Conservation (phyloP, 2,329 filamentous ascomycete genomes). For the Immersiporthe knoxdaviesiana region DNA sequence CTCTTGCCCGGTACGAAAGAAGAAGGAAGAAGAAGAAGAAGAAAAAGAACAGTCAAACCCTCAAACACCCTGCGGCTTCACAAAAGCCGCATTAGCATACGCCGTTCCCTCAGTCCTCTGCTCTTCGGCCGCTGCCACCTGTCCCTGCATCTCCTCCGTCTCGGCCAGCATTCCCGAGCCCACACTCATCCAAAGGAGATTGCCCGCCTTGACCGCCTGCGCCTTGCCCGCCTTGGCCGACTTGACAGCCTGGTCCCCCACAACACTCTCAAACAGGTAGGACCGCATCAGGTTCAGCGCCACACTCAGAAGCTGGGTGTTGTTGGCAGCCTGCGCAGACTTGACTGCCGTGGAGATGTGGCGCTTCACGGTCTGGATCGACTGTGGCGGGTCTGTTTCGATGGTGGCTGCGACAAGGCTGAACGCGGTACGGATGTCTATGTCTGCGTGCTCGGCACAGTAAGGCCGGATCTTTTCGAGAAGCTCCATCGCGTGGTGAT, state of each 20-base stretch:
- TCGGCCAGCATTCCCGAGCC: conserved; percentile 78
- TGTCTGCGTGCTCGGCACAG: conserved; percentile 71
- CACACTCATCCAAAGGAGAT: conserved; percentile 78
- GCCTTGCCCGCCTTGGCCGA: conserved; percentile 70
- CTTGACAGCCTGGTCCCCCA: conserved; percentile 80
- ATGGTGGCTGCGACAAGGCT: conserved; percentile 74
- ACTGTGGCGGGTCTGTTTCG: conserved; percentile 61
- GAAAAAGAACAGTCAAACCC: neutral
- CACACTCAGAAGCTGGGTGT: conserved; percentile 81
- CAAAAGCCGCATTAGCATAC: conserved; percentile 29
- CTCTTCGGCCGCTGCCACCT: conserved; percentile 38
- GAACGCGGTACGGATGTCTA: conserved; percentile 77
- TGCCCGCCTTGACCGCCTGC: conserved; percentile 71
- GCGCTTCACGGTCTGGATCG: conserved; percentile 77
- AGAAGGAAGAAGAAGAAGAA: too few species aligned
- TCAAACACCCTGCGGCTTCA: conserved; percentile 14
- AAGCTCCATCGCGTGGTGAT: conserved; percentile 61
- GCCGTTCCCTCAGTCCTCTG: conserved; percentile 23
- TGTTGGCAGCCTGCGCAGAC: conserved; percentile 69
- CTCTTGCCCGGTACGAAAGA: neutral
- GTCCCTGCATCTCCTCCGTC: conserved; percentile 73
- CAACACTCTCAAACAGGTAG: conserved; percentile 78
- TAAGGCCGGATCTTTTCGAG: conserved; percentile 69
- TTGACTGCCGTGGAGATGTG: conserved; percentile 74
- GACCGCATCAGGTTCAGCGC: conserved; percentile 84